phyloP scores from a whole-genome alignment of 176 grass and related monocot species.

The Oryza glaberrima region DNA sequence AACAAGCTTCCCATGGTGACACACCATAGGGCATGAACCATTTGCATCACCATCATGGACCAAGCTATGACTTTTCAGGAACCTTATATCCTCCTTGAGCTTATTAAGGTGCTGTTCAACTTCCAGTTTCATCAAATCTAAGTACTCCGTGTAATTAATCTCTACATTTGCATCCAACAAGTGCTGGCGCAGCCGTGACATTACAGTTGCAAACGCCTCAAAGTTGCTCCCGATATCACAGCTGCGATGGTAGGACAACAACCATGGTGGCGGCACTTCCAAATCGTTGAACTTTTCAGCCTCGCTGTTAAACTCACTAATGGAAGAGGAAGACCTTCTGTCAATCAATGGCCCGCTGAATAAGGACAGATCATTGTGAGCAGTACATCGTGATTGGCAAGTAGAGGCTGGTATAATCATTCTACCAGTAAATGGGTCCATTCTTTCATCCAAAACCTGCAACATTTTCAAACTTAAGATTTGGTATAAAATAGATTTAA shows the following conservation, averaged over 20 bases:
- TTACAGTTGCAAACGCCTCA: constrained; percentile 34
- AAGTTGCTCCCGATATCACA: constrained; percentile 28
- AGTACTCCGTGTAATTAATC: constrained; percentile 38
- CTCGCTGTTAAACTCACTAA: background rate
- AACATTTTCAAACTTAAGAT: background rate
- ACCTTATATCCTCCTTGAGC: constrained; percentile 59
- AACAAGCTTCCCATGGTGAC: constrained; percentile 38
- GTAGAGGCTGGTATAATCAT: background rate
- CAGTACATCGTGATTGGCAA: constrained; percentile 29
- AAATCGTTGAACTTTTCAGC: background rate
- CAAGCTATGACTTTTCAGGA: constrained; percentile 38
- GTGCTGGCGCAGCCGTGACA: constrained; percentile 42
- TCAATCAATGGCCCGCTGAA: background rate
- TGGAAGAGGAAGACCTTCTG: background rate
- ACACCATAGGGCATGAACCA: constrained; percentile 16
- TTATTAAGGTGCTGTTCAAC: constrained; percentile 60
- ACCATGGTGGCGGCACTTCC: background rate
- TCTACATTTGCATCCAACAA: constrained; percentile 46
- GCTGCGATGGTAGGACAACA: constrained; percentile 26
- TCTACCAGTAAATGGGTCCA: constrained; percentile 36
- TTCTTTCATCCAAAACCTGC: constrained; percentile 53
- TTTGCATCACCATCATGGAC: constrained; percentile 7
- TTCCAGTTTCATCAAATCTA: constrained; percentile 55
- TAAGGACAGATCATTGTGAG: constrained; percentile 18
- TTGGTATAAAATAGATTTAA: background rate